Base-by-base conservation (phyloP, 768 basidiomycete genomes). In the Tubosaeta sp. region DNA sequence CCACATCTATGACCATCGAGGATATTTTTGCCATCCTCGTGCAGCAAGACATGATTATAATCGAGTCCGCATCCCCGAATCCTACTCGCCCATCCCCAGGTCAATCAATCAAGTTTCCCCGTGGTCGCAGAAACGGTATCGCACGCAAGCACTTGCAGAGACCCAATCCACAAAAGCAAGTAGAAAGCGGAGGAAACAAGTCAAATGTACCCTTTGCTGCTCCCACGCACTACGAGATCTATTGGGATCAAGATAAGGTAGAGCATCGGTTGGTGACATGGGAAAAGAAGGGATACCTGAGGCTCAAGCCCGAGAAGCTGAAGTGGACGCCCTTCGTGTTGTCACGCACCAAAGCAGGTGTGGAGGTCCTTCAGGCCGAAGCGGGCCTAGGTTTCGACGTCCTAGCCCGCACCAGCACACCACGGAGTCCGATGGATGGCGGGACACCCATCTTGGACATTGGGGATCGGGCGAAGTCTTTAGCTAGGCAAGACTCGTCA, bases 291-390 rank as follows among this genome's bases (percentile, higher is more conserved):
- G 88, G 87, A 5, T 88, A 92, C 60, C 63, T 93, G 54, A 79
- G 70, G 58, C 73, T 91, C 52, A 82, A 80, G 58, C 85, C 93
- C 1, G 92, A 95, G 63, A 84, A 84, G 67, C 76, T 98, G 55
- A 93, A 91, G 64, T 99, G 95, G 90, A 95, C 86, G 56, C 95
- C 95, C 26, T 98, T 95, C 70, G 72, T 97, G 35, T 69, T 92
- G 41, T 75, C 84, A 6, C 74, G 80, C 48, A 70, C 66, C 39
- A 68, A 66, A 56, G 55, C 55, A 4, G 64, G 61, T n/a, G 64
- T 55, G 12, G 64, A 71, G 46, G 39, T 64, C 26, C 50, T 64
- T 38, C 69, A 70, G 43, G 32, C 49, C 37, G 58, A 60, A 34
- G 32, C 45, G 17, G 54, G 57, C 6, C 27, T 54, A 3, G 62